Evolutionary conservation across 345 rosid species (phyloP), one percentile per base, ranked within the genome.

Genomic region (Arabidopsis arenosa): DNA sequence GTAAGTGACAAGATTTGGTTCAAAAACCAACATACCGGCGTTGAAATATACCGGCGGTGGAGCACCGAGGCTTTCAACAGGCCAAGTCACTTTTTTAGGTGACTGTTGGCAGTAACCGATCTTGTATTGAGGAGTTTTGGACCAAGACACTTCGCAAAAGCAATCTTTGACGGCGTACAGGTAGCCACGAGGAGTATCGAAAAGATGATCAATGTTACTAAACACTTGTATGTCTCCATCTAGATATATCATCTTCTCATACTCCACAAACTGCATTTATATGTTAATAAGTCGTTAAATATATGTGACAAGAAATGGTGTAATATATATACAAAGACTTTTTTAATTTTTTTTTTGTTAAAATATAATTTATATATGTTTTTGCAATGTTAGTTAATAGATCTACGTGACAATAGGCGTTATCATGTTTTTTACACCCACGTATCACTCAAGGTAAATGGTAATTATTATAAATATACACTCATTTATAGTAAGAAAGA

Each of bases 211-310:
- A 4, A 89, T 82, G 57, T 82, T 87, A 5, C 74, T 85, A 10
- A 80, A 87, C 6, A 89, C 94, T 85, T 89, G 88, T 44, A 89
- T 87, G 44, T 89, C 92, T 3, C 91, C 94, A 37, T 89, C 94
- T 63, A 87, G 66, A 49, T 89, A 89, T 51, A 89, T 71, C 90
- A 87, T 85, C 86, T 80, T 87, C 43, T 82, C 86, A 54, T 84
- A 86, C 74, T 89, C 91, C 83, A 82, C 84, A 70, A 89, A 85
- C 91, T 85, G 61, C 36, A 74, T 4, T 33, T 1, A 28, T 18
- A 51, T 21, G 10, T 48, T 48, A 7, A 48, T 3, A 48, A 48
- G 23, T 48, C 23, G 52, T 48, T 48, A 48, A 6, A 45, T n/a
- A 5, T 28, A 3, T 28, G 32, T 28, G 32, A 28, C 32, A 28